These are phyloP conservation scores for Parmales sp. DNA, from an alignment of 108 stramenopile genomes.

Conservation along the genomic window DNA sequence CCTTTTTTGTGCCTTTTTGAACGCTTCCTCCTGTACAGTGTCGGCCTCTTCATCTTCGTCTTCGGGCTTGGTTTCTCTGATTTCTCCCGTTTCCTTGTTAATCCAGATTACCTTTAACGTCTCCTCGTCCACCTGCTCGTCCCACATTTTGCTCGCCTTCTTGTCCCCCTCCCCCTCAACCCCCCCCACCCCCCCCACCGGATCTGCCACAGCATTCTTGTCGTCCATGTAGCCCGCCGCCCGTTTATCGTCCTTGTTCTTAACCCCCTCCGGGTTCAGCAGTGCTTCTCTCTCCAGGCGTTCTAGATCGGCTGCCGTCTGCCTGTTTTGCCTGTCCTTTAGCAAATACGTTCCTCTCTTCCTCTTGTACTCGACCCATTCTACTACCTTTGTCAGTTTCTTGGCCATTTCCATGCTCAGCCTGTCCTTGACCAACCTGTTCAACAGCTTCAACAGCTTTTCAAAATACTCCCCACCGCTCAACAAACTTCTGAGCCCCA, in stretches of 20 bases:
- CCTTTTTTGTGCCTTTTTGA: slow-evolving; percentile 4
- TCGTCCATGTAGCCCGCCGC: slow-evolving; percentile 2
- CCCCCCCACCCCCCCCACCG: neutral
- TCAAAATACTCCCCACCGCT: neutral
- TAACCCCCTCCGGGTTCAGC: slow-evolving; percentile 10
- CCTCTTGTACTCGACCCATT: slow-evolving; percentile 5
- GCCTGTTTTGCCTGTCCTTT: neutral
- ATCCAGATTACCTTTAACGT: neutral
- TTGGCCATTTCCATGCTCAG: slow-evolving; percentile 32
- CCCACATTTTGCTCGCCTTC: neutral
- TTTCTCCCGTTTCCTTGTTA: neutral
- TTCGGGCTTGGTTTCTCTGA: slow-evolving; percentile 2
- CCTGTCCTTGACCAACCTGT: slow-evolving; percentile 56
- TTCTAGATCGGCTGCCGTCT: neutral
- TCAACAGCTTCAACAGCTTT: slow-evolving; percentile 49
- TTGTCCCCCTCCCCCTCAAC: neutral
- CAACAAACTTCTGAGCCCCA: neutral
- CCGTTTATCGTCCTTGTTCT: slow-evolving; percentile 42
- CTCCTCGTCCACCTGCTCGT: slow-evolving; percentile 4
- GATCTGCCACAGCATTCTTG: slow-evolving; percentile 23
- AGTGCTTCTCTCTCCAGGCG: neutral
- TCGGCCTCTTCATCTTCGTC: slow-evolving; percentile 7
- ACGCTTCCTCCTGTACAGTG: slow-evolving; percentile 1
- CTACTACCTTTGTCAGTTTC: neutral
- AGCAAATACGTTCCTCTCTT: slow-evolving; percentile 2